Base-by-base conservation (phyloP, 129 eudicot species). In the Ambrosia artemisiifolia region DNA sequence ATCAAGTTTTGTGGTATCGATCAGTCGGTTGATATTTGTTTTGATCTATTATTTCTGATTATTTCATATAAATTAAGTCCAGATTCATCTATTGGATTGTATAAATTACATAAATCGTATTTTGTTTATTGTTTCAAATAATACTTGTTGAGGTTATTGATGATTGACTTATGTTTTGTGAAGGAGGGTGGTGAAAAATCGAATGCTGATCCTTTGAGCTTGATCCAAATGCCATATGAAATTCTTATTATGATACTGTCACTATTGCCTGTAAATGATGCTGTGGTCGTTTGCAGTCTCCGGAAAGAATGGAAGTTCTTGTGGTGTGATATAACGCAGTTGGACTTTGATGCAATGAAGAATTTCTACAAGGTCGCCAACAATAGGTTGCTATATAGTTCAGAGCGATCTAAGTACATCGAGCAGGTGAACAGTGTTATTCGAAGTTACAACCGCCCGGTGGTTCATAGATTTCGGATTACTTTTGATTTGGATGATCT, bases 201-300 rank as follows among this genome's bases (percentile, higher is more conserved):
- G 3, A 47, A 48, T 43, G 88, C 73, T 60, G 48, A 7, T 7
- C 73, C 28, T 24, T 24, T 24, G 28, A 24, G 28, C 28, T 24
- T 84, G 40, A 81, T 81, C 69, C n/a, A 19, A 28, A 63, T 81
- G 66, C 83, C 87, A 0, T 75, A 85, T 76, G 87, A 82, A 13
- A 49, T 85, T 72, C 80, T 82, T 69, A 72, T 79, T 19, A 35
- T 35, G 2, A 79, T 85, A 38, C n/a, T 85, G 11, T 85, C 86
- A n/a, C 63, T 18, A 13, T 42, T 85, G 70, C 11, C 74, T 6
- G 30, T 76, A 1, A 83, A 78, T 49, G 87, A 85, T 24, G 91
- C 87, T 3, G 71, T 65, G 19, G 38, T 19, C 11, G 80, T 81
- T 11, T 77, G 85, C 74, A 64, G 12, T 65, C 61, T 85, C 12